These are phyloP conservation scores for Drosera spatulata DNA, from an alignment of 179 eudicot species.

Conservation along the genomic window DNA sequence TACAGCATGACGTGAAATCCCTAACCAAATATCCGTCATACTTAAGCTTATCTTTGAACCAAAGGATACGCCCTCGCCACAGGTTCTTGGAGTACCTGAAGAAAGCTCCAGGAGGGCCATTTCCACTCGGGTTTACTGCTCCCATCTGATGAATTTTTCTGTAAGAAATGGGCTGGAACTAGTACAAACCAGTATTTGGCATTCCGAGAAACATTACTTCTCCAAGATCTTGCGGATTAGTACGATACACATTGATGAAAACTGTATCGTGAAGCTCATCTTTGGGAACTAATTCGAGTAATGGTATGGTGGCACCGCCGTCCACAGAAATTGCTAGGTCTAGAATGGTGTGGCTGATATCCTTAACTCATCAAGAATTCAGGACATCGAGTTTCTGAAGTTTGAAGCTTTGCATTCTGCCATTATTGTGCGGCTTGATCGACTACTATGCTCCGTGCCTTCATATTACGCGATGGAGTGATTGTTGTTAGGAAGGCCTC, in stretches of 20 bases:
- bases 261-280: not conserved
- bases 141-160: constrained; percentile 82
- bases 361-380: too few species aligned
- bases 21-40: constrained; percentile 89
- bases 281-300: not conserved
- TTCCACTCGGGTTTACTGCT: constrained; percentile 84
- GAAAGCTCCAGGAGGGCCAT: constrained; percentile 89
- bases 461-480: too few species aligned
- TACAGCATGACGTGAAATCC: constrained; percentile 72
- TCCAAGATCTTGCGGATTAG: constrained; percentile 68
- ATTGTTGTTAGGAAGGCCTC: too few species aligned
- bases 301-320: not conserved
- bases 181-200: constrained; percentile 73
- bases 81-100: constrained; percentile 71
- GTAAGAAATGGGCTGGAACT: constrained; percentile 90
- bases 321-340: too few species aligned
- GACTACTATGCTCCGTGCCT: too few species aligned
- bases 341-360: too few species aligned
- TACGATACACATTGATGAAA: constrained; percentile 23
- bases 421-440: too few species aligned
- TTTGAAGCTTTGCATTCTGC: too few species aligned
- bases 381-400: too few species aligned
- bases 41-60: constrained; percentile 86
- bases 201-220: constrained; percentile 70
- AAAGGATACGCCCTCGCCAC: constrained; percentile 94